These are phyloP conservation scores for Paspalum notatum DNA, from an alignment of 176 grass and related monocot genomes.

Conservation along the genomic window DNA sequence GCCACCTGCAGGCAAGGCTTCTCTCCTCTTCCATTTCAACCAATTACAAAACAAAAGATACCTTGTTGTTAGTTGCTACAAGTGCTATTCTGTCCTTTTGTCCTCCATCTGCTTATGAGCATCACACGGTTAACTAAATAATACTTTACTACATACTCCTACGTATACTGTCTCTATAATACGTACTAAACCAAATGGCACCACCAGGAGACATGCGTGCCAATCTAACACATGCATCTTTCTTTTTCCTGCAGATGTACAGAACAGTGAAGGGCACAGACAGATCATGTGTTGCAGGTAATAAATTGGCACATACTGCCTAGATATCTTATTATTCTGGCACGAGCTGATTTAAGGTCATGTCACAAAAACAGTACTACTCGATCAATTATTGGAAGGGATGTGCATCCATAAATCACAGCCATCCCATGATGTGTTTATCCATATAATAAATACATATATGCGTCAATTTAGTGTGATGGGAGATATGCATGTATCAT, in stretches of 20 bases:
- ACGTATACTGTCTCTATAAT: not conserved
- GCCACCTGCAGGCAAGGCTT: constrained; percentile 83
- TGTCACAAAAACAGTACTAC: constrained; percentile 32
- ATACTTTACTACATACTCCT: not conserved
- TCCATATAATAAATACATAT: too few relatives aligned
- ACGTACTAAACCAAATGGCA: constrained; percentile 24
- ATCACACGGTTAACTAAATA: constrained; percentile 9
- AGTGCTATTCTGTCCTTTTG: too few relatives aligned
- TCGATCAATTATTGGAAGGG: constrained; percentile 47
- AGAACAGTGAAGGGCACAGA: constrained; percentile 96
- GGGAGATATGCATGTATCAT: constrained; percentile 37
- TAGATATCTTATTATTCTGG: constrained; percentile 36
- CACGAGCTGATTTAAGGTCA: constrained; percentile 14
- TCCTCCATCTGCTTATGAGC: not conserved
- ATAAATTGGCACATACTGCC: constrained; percentile 29
- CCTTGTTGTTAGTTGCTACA: too few relatives aligned
- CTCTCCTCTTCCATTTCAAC: not conserved
- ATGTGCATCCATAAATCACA: constrained; percentile 31
- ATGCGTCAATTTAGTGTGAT: not conserved
- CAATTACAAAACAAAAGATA: too few relatives aligned
- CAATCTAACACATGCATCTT: not conserved
- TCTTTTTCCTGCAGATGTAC: constrained; percentile 85
- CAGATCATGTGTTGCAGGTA: constrained; percentile 71
- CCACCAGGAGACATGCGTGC: not conserved
- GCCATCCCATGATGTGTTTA: not conserved